Conservation (phyloP, 257 asterid genomes). For the Solanum bukasovii region DNA sequence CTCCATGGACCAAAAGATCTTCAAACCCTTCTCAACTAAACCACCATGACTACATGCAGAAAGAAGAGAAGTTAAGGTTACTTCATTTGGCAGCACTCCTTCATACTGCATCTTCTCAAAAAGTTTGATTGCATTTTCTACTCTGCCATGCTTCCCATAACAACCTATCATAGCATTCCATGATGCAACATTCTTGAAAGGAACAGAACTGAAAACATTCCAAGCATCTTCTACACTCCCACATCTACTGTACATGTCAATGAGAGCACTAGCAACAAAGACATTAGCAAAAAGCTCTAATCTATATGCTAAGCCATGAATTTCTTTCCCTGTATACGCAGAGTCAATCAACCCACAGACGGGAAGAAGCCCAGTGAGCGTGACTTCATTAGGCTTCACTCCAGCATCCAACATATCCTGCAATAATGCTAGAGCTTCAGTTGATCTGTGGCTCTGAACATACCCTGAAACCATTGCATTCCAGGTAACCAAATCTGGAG, state of each 20-base stretch:
- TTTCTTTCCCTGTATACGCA: conserved; percentile 28
- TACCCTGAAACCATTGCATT: conserved; percentile 59
- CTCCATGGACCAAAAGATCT: conserved; percentile 24
- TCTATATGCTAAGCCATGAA: conserved; percentile 42
- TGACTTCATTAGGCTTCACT: conserved; percentile 49
- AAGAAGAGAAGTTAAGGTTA: conserved; percentile 35
- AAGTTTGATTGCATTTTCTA: conserved; percentile 24
- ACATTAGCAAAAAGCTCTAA: conserved; percentile 27
- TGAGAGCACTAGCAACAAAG: conserved; percentile 49
- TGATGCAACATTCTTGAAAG: conserved; percentile 31
- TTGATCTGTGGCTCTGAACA: conserved; percentile 29
- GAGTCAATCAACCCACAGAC: conserved; percentile 42
- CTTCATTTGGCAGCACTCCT: conserved; percentile 33
- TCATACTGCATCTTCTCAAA: conserved; percentile 39
- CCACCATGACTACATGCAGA: conserved; percentile 57
- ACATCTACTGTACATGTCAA: conserved; percentile 62
- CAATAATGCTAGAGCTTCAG: conserved; percentile 32
- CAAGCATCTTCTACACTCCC: conserved; percentile 33
- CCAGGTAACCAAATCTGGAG: conserved; percentile 53
- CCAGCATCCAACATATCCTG: conserved; percentile 31
- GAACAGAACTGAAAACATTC: conserved; percentile 20
- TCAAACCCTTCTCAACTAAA: conserved; percentile 34
- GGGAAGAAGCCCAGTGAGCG: conserved; percentile 44
- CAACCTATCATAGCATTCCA: conserved; percentile 69
- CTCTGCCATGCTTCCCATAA: conserved; percentile 58